Percentiles rank a stretch among this genome's conserved stretches.
phyloP scores from a whole-genome alignment of 73 alveolate genomes.

The Tetrahymena malaccensis region DNA sequence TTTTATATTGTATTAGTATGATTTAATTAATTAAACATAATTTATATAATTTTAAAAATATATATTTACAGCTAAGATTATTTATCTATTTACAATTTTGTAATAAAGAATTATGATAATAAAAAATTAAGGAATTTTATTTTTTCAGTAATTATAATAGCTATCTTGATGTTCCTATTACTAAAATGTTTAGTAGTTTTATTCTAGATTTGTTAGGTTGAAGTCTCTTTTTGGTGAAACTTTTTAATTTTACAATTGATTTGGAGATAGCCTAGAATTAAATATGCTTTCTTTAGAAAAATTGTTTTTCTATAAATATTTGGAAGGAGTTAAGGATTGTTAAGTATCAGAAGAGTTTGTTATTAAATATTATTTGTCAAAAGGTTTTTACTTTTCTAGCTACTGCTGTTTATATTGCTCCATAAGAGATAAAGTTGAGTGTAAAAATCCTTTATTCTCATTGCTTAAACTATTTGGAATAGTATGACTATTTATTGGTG shows the following conservation, averaged over 20 bases:
- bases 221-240: background rate
- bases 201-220: background rate
- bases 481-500: background rate
- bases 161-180: background rate
- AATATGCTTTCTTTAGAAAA: background rate
- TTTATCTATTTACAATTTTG: background rate
- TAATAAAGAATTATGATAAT: background rate
- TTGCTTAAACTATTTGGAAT: background rate
- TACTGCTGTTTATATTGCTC: background rate
- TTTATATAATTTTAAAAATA: too few species aligned
- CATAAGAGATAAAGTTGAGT: background rate
- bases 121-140: background rate
- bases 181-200: background rate
- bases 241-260: background rate
- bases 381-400: background rate
- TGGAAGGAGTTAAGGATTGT: background rate
- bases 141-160: background rate
- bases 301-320: background rate
- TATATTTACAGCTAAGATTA: background rate
- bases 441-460: background rate
- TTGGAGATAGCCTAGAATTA: background rate
- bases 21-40: too few species aligned
- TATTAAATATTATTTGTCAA: background rate
- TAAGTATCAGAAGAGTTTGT: background rate
- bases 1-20: too few species aligned